phyloP scores from a whole-genome alignment of 495 filamentous ascomycete genomes.

The Aspergillus funiculosus region DNA sequence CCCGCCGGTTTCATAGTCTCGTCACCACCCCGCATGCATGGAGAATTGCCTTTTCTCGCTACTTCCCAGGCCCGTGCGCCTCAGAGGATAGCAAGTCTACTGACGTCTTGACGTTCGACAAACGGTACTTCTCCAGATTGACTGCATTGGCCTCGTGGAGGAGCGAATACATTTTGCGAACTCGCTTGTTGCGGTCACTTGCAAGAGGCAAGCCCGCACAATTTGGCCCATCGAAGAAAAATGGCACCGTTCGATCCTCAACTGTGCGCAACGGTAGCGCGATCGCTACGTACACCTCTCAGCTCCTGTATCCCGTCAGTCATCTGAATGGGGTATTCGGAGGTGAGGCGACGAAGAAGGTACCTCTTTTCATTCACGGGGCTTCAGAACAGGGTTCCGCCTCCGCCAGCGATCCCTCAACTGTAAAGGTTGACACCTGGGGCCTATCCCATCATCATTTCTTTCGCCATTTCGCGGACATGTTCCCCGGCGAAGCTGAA shows the following conservation, averaged over 20 bases:
- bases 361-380: slow-evolving; percentile 74
- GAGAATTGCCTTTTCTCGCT: slow-evolving; percentile 82
- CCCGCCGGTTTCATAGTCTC: slow-evolving; percentile 72
- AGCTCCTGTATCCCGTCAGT: slow-evolving; percentile 66
- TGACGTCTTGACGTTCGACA: slow-evolving; percentile 55
- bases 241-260: slow-evolving; percentile 41
- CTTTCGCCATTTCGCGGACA: slow-evolving; percentile 69
- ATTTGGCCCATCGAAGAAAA: slow-evolving; percentile 48
- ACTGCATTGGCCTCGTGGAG: slow-evolving; percentile 80
- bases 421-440: slow-evolving; percentile 77
- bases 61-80: slow-evolving; percentile 69
- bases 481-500: slow-evolving; percentile 63
- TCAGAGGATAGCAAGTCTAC: slow-evolving; percentile 31
- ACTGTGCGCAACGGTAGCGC: slow-evolving; percentile 51
- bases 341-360: slow-evolving; percentile 54
- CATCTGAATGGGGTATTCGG: slow-evolving; percentile 69
- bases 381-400: slow-evolving; percentile 67
- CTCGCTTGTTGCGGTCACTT: slow-evolving; percentile 74
- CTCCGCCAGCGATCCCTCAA: slow-evolving; percentile 67
- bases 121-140: slow-evolving; percentile 70
- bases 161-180: slow-evolving; percentile 85
- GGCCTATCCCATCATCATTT: slow-evolving; percentile 68
- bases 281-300: slow-evolving; percentile 73
- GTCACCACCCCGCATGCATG: slow-evolving; percentile 87
- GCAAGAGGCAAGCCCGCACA: slow-evolving; percentile 66